Evolutionary conservation across 306 rosid genomes (phyloP), one percentile per base, ranked within the genome.

Genomic region (Prunus kanzakura): DNA sequence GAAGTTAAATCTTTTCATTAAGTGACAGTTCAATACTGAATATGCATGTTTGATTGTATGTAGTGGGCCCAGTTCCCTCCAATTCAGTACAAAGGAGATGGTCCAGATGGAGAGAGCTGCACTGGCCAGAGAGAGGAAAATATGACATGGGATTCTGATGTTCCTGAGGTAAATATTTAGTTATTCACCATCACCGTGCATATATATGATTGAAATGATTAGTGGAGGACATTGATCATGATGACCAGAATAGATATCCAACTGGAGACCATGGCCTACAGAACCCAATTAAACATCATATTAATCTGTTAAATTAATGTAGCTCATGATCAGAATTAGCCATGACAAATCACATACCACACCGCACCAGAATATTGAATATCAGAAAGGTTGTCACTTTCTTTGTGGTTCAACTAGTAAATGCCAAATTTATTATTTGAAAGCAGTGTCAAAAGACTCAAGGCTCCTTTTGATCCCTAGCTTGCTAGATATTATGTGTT

Each of bases 21-120:
- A 38, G 43, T 38, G 43, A 7, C 43, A 1, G 43, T 38, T 38
- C 43, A 38, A 38, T 38, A 3, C 11, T 46, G 38, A 11, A 47
- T 9, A 64, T 58, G 20, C 63, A 47, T 73, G 29, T 73, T 35
- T 75, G n/a, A 55, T 58, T 41, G 22, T 56, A 23, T 58, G 81
- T 23, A 94, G 97, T 94, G 98, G 98, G 97, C 96, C 57, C 91
- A 90, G 81, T 88, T 87, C 74, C 97, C 96, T 49, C 94, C 84
- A 76, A 72, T 73, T 78, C 89, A 91, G 55, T 82, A 20, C 84
- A 79, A 79, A 84, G 88, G 74, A 76, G 90, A 84, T 25, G 56
- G 45, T 43, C 43, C 25, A 41, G 45, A 43, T 72, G 93, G 76
- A 81, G 92, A 86, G 67, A 86, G 78, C 52, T 79, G 78, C 54